These are phyloP conservation scores for Ascobolus immersus DNA, from an alignment of 495 filamentous ascomycete species.

Conservation along the genomic window DNA sequence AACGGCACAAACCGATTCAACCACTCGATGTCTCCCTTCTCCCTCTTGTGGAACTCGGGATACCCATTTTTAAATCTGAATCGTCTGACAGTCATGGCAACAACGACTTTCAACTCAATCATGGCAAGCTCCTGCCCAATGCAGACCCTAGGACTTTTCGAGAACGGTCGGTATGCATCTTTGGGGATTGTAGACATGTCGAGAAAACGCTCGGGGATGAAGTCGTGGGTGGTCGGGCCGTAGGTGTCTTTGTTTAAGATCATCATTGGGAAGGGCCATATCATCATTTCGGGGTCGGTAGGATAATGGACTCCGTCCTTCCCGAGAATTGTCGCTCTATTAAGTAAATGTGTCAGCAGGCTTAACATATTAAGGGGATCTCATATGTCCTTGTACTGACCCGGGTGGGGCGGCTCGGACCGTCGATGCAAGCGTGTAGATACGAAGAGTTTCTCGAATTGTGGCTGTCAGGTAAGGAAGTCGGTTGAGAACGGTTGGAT, in stretches of 20 bases:
- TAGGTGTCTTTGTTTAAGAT: slow-evolving; percentile 17
- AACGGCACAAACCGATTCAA: too few species aligned
- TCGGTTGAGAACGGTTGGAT: slow-evolving; percentile 17
- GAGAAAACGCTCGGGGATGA: slow-evolving; percentile 23
- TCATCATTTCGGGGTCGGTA: slow-evolving; percentile 10
- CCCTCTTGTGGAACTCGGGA: slow-evolving; percentile 11
- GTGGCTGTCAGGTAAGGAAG: slow-evolving; percentile 21
- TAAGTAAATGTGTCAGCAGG: neutral
- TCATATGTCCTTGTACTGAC: slow-evolving; percentile 1
- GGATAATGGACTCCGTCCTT: slow-evolving; percentile 5
- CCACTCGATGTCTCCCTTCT: too few species aligned
- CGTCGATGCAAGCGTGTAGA: slow-evolving; percentile 15
- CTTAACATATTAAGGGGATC: neutral
- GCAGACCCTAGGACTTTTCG: slow-evolving; percentile 26
- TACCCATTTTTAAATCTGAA: slow-evolving; percentile 25
- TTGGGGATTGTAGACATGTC: slow-evolving; percentile 17
- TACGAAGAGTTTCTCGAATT: slow-evolving; percentile 23
- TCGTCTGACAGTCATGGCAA: slow-evolving; percentile 22
- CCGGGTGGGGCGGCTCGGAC: slow-evolving; percentile 5
- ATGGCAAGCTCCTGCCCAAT: slow-evolving; percentile 29
- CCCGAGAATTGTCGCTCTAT: slow-evolving; percentile 7
- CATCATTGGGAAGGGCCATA: slow-evolving; percentile 16
- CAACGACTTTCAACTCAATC: slow-evolving; percentile 22
- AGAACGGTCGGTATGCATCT: slow-evolving; percentile 27
- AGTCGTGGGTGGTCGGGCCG: slow-evolving; percentile 19